Evolutionary conservation across 768 basidiomycete genomes (phyloP).

Genomic region (Paxillus rubicundulus): DNA sequence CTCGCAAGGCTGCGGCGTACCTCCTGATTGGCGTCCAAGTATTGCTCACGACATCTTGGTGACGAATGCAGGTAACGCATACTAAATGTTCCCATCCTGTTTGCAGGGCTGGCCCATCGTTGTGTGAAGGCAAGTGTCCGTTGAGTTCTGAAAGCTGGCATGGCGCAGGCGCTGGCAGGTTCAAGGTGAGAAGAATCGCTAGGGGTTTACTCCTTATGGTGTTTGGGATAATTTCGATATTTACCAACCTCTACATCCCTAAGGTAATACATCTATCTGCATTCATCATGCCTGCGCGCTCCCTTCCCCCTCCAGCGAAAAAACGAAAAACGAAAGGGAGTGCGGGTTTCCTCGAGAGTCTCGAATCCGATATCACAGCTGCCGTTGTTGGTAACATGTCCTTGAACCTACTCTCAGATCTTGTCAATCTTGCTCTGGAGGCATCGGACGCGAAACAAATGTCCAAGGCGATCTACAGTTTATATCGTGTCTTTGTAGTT

Average conservation of each 20-base stretch:
- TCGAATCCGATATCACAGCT: constrained; percentile 55
- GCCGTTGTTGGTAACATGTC: constrained; percentile 57
- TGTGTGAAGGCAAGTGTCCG: constrained; percentile 4
- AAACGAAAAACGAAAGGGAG: constrained; percentile 42
- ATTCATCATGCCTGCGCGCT: constrained; percentile 34
- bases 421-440: constrained; percentile 55
- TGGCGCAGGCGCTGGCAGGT: constrained; percentile 1
- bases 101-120: constrained; percentile 4
- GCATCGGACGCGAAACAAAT: constrained; percentile 52
- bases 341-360: constrained; percentile 33
- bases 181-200: not conserved
- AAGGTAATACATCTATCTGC: not conserved
- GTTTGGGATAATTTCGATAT: no score
- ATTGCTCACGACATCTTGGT: constrained; percentile 32
- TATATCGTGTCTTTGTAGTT: constrained; percentile 74
- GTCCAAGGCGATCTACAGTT: constrained; percentile 76
- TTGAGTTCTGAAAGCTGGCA: constrained; percentile 14
- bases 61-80: constrained; percentile 43
- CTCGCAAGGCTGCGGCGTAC: constrained; percentile 31
- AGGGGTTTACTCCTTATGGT: not conserved
- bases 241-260: not conserved
- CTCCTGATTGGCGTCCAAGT: constrained; percentile 43
- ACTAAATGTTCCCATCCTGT: constrained; percentile 22
- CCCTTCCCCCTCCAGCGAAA: constrained; percentile 52
- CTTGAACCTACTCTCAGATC: constrained; percentile 75